A percentile compares a stretch with the other conserved stretches of the same genome.
Conservation (phyloP, 371 early-diverging fungal species). For the Rhizopus sp. region DNA sequence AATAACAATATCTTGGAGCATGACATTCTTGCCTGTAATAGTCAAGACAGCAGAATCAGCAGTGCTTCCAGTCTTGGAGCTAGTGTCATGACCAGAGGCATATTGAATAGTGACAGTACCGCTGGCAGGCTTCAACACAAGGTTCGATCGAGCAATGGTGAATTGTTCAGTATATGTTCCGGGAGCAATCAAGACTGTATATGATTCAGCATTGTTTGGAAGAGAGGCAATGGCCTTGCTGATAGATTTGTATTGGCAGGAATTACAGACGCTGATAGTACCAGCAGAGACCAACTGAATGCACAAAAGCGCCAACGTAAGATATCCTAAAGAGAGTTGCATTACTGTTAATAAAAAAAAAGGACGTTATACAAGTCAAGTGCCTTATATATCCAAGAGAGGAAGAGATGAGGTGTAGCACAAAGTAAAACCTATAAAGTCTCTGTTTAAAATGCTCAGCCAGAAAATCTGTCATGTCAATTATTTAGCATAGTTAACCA, state of each 20-base stretch:
- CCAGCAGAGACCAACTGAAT: background rate
- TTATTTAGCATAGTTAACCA: no score
- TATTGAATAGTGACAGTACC: slow-evolving; percentile 10
- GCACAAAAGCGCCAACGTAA: background rate
- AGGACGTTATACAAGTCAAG: background rate
- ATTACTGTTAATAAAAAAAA: background rate
- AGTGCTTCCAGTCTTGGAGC: slow-evolving; percentile 4
- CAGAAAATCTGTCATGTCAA: no score
- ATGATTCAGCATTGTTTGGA: slow-evolving; percentile 13
- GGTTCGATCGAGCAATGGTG: slow-evolving; percentile 13
- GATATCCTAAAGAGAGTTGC: background rate
- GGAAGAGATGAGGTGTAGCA: no score
- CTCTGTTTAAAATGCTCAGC: no score
- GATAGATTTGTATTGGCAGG: slow-evolving; percentile 10
- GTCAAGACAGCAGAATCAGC: slow-evolving; percentile 11
- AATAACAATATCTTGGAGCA: slow-evolving; percentile 13
- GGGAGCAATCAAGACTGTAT: slow-evolving; percentile 15
- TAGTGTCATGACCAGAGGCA: slow-evolving; percentile 10
- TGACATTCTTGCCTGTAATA: slow-evolving; percentile 16
- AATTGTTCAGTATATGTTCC: slow-evolving; percentile 22
- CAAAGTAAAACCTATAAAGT: no score
- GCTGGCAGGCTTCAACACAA: slow-evolving; percentile 10
- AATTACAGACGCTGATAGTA: slow-evolving; percentile 11
- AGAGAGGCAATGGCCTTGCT: slow-evolving; percentile 15
- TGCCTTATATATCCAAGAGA: background rate